These are phyloP conservation scores for Acer campestre DNA, from an alignment of 345 rosid genomes.

Conservation along the genomic window DNA sequence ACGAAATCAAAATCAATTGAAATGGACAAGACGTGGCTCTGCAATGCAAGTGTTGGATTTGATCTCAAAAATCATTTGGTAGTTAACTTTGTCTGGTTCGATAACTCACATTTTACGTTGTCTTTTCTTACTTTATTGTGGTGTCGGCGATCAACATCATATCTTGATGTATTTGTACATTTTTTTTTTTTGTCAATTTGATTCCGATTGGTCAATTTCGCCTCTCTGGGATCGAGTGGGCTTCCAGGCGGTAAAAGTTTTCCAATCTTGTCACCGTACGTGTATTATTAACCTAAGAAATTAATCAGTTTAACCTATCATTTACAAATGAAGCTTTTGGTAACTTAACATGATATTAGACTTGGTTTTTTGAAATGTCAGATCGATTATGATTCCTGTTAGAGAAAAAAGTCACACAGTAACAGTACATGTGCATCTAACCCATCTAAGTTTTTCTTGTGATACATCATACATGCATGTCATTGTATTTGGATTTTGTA, in stretches of 20 bases:
- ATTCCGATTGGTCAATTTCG: conserved; percentile 3
- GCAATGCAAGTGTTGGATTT: too few relatives aligned
- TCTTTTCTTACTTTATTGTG: neutral
- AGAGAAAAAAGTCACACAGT: too few relatives aligned
- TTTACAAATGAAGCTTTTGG: too few relatives aligned
- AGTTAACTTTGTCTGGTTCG: conserved; percentile 14
- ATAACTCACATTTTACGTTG: neutral
- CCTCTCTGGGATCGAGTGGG: neutral
- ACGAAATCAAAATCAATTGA: neutral
- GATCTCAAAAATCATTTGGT: neutral
- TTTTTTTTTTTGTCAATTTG: conserved; percentile 5
- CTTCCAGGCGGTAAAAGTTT: neutral
- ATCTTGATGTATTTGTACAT: neutral
- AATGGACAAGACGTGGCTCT: neutral
- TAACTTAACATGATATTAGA: too few relatives aligned
- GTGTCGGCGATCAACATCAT: conserved; percentile 13
- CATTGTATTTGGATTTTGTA: too few relatives aligned
- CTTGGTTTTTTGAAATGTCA: too few relatives aligned
- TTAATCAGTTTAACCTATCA: too few relatives aligned
- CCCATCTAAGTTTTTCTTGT: too few relatives aligned
- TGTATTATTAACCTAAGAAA: neutral
- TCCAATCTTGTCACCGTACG: neutral
- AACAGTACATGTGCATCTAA: too few relatives aligned
- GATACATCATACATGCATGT: too few relatives aligned
- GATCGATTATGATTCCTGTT: too few relatives aligned